These are phyloP conservation scores for Geranomyces variabilis DNA, from an alignment of 192 early-diverging fungal species.

Conservation along the genomic window DNA sequence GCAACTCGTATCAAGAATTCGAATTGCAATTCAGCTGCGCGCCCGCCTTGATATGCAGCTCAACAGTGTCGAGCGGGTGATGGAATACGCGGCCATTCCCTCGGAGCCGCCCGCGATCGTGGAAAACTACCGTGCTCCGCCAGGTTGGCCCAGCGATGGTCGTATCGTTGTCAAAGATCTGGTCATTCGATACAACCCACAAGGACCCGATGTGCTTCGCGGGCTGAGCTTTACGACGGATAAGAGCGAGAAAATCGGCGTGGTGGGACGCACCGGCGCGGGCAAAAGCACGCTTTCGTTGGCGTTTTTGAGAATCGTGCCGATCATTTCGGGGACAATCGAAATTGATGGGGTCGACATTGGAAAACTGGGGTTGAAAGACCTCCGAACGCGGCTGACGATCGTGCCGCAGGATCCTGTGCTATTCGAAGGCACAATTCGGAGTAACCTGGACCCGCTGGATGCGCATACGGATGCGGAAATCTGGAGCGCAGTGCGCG, in stretches of 20 bases:
- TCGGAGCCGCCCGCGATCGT: too few relatives aligned
- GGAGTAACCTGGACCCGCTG: conserved; percentile 85
- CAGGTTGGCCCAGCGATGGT: not conserved
- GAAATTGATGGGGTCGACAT: conserved; percentile 63
- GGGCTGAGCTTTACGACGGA: conserved; percentile 42
- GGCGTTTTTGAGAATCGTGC: conserved; percentile 62
- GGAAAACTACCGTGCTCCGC: conserved; percentile 48
- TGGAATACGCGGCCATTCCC: too few relatives aligned
- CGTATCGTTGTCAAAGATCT: conserved; percentile 45
- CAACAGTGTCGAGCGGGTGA: conserved; percentile 69
- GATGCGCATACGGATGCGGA: conserved; percentile 57
- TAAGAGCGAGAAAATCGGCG: conserved; percentile 47
- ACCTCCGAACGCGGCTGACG: conserved; percentile 67
- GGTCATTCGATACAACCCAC: conserved; percentile 41
- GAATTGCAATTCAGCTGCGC: not conserved
- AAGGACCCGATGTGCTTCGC: conserved; percentile 23
- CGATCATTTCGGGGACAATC: conserved; percentile 38
- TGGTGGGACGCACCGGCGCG: conserved; percentile 60
- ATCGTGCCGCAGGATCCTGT: conserved; percentile 84
- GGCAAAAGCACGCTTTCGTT: conserved; percentile 46
- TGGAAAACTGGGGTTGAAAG: conserved; percentile 53
- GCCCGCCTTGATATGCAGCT: conserved; percentile 61
- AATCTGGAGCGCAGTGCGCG: conserved; percentile 63
- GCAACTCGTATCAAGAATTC: conserved; percentile 32
- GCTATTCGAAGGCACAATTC: conserved; percentile 70